Evolutionary conservation across 495 filamentous ascomycete species (phyloP), one percentile per base, ranked within the genome.

Genomic region (Lichenothelia convexa): DNA sequence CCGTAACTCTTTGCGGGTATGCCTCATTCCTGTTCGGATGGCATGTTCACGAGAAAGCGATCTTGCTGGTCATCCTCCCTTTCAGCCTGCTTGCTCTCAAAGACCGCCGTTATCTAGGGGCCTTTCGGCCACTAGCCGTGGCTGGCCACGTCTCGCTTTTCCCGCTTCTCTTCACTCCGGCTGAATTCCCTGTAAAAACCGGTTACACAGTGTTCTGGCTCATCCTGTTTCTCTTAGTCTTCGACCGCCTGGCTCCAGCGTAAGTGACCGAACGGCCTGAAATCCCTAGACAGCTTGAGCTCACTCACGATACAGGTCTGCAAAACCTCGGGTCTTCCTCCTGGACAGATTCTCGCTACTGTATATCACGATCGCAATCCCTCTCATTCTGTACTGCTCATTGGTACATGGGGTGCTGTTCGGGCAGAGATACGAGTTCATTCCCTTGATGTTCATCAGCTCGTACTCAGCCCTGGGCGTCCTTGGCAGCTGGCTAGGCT

Each of bases 1-100:
- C 82, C 3, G 64, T 94, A 12, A 94, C 85, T 1, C 73, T 94
- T n/a, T 94, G 87, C 47, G 89, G 80, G 35, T 97, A 92, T 46
- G 81, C 86, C 0, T 93, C 89, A 0, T 97, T 97, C 60, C 67
- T 97, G 16, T 94, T 95, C 41, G 87, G 89, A 34, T 97, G 89
- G 89, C 89, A 97, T 49, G 89, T 97, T 15, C 89, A 97, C 47
- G 89, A 97, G 48, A 97, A 97, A 50, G 89, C 89, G 5, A 80
- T 97, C 21, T 73, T 97, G 11, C 67, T 94, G 34, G 78, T 95
- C 47, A 81, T 97, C 46, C 80, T 95, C 38, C 89, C 89, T 0
- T 95, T 97, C 65, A 87, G 78, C 46, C 68, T 97, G 39, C 78
- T 97, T 38, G 87, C 89, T 3, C 72, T 97, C 31, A 83, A 78